Conservation (phyloP, 352 stramenopile genomes). For the Phytophthora nicotianae region DNA sequence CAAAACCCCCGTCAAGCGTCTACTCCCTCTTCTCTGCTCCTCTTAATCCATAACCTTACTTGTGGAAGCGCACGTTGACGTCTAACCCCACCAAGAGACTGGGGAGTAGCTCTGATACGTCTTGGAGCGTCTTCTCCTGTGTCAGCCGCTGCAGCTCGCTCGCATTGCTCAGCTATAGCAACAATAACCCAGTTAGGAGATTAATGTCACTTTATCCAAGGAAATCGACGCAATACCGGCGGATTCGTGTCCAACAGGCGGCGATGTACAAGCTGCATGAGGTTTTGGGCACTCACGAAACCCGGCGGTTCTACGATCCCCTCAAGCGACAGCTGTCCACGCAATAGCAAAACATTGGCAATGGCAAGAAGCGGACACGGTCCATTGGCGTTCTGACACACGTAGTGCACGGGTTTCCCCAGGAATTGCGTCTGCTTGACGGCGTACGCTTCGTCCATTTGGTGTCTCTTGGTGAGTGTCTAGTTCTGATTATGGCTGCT, state of each 20-base stretch:
- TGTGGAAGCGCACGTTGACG: constrained; percentile 98
- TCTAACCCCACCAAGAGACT: constrained; percentile 96
- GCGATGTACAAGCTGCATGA: constrained; percentile 92
- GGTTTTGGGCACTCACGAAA: constrained; percentile 89
- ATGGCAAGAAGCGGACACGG: constrained; percentile 97
- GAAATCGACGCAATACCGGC: constrained; percentile 35
- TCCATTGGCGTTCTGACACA: constrained; percentile 98
- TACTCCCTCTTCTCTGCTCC: not conserved
- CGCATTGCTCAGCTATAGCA: constrained; percentile 40
- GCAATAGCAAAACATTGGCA: constrained; percentile 95
- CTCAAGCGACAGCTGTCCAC: constrained; percentile 87
- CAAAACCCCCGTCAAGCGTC: not conserved
- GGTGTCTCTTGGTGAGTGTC: not conserved
- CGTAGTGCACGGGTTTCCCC: constrained; percentile 80
- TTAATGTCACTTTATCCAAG: constrained; percentile 1
- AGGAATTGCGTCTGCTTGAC: constrained; percentile 86
- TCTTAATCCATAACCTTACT: constrained; percentile 34
- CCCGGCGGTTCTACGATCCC: constrained; percentile 48
- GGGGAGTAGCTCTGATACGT: constrained; percentile 92
- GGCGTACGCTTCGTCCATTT: constrained; percentile 77
- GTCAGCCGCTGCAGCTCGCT: constrained; percentile 70
- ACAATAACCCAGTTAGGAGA: not conserved
- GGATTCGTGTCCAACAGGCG: constrained; percentile 87
- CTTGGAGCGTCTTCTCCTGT: constrained; percentile 87
- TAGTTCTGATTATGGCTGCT: constrained; percentile 12